A percentile compares a stretch with the other conserved stretches of the same genome.
phyloP scores from a whole-genome alignment of 1,139 yeast genomes.

The Eremothecium gossypii region DNA sequence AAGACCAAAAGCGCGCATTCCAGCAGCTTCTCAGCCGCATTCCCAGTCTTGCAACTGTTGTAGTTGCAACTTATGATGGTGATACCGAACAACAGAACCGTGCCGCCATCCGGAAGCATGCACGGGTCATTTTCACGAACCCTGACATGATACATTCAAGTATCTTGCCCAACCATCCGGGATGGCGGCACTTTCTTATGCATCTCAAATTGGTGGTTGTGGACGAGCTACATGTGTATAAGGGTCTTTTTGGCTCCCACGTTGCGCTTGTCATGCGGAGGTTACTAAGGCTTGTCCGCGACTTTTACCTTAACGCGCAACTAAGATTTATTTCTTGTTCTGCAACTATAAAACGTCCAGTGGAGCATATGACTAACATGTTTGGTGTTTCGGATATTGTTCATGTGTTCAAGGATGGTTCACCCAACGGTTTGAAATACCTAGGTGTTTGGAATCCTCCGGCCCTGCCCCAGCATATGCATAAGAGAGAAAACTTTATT shows the following conservation, averaged over 20 bases:
- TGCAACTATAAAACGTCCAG: constrained; percentile 77
- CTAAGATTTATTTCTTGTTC: constrained; percentile 79
- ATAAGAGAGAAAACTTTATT: constrained; percentile 57
- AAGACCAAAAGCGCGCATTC: constrained; percentile 82
- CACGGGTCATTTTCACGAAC: constrained; percentile 80
- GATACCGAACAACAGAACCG: constrained; percentile 64
- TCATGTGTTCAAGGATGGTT: constrained; percentile 69
- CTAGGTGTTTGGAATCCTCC: constrained; percentile 82
- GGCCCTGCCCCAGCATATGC: constrained; percentile 22
- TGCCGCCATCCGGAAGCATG: constrained; percentile 43
- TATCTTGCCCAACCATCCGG: constrained; percentile 62
- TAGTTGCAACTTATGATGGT: constrained; percentile 83
- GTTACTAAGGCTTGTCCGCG: constrained; percentile 48
- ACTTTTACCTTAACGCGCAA: constrained; percentile 40
- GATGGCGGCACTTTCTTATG: constrained; percentile 63
- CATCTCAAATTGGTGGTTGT: constrained; percentile 67
- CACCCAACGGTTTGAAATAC: constrained; percentile 73
- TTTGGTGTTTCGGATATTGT: constrained; percentile 53
- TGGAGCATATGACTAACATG: constrained; percentile 56
- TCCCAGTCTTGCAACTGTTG: constrained; percentile 21
- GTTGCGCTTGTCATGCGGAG: constrained; percentile 81
- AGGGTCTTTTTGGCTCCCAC: constrained; percentile 86
- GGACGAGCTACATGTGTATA: constrained; percentile 85
- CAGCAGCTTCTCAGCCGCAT: constrained; percentile 47
- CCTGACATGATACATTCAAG: constrained; percentile 91